These are phyloP conservation scores for Colletotrichum sp. DNA, from an alignment of 2,329 filamentous ascomycete species.

Conservation along the genomic window DNA sequence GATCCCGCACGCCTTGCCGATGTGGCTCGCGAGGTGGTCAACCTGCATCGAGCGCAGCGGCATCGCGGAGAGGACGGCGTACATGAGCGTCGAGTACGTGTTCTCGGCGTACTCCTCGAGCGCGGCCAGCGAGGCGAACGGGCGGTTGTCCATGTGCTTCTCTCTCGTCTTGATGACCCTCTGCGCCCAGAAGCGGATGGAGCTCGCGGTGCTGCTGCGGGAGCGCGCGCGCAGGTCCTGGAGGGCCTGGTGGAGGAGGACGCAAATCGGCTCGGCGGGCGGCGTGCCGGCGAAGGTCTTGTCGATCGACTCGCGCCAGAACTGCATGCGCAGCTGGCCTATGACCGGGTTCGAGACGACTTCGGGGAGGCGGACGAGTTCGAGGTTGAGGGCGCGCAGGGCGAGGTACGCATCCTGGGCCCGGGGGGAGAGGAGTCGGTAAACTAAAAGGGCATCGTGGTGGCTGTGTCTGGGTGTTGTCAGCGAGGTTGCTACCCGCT, in stretches of 20 bases:
- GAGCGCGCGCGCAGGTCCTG: constrained; percentile 58
- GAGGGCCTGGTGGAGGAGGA: constrained; percentile 78
- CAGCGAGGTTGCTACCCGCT: neutral
- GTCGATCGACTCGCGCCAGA: constrained; percentile 88
- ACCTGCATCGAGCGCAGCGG: constrained; percentile 82
- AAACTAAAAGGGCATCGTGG: constrained; percentile 84
- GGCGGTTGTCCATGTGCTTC: constrained; percentile 81
- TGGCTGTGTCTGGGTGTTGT: constrained; percentile 74
- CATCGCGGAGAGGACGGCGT: constrained; percentile 81
- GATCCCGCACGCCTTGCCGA: constrained; percentile 93
- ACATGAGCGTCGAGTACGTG: constrained; percentile 92
- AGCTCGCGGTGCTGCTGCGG: constrained; percentile 41
- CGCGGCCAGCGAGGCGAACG: constrained; percentile 74
- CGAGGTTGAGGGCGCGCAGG: constrained; percentile 90
- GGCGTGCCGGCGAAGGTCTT: constrained; percentile 79
- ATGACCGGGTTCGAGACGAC: constrained; percentile 87
- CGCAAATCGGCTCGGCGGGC: constrained; percentile 88
- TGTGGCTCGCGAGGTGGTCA: constrained; percentile 92
- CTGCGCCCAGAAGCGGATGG: constrained; percentile 74
- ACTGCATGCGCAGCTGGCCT: constrained; percentile 88
- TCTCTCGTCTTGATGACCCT: constrained; percentile 83
- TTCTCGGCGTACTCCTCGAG: constrained; percentile 92
- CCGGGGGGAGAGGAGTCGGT: constrained; percentile 79
- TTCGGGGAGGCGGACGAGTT: constrained; percentile 88
- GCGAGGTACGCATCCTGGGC: constrained; percentile 86